Base-by-base conservation (phyloP, 2,329 filamentous ascomycete species). In the Colletotrichum sansevieriae region DNA sequence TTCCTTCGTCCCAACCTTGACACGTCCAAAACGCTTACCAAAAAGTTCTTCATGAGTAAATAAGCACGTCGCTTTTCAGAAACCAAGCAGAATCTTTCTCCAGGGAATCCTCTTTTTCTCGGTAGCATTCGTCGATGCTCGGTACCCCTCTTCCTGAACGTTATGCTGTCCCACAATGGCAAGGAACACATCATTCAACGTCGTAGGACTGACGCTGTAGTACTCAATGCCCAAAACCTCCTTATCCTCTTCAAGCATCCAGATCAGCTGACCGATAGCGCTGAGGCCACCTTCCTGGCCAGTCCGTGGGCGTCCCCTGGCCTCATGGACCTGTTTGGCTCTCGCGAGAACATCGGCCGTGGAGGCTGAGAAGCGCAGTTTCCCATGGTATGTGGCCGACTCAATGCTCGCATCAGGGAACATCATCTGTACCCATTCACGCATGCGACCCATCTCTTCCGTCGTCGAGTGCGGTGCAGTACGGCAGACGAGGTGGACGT, bases 131-230 rank as follows among this genome's bases (percentile, higher is more conserved):
- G 18, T 20, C 13, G 15, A 25, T 15, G 18, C 43, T 5, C 25
- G 29, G 59, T 86, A 87, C 15, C 87, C 86, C 80, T 95, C 94
- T 77, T 97, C 93, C 72, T 90, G 84, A 7, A 95, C 87, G 77
- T 94, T 89, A 77, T 97, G 92, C 77, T 90, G 87, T 1, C 91
- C 90, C 0, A 97, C 94, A 76, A 98, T 96, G 22, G 87, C 87
- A 77, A 98, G 79, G 79, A 98, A 98, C 0, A 98, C 94, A 79
- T 97, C 93, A 76, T 98, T 95, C 43, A 98, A 81, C 15, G 93
- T 97, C n/a, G 94, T 95, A 20, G 93, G 93, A 67, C 89, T 92
- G 72, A 97, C 93, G 55, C 91, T 94, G 79, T 95, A 97, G 78
- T 97, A 93, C 77, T 93, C 91, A 56, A 97, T 85, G 0, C 92